These are phyloP conservation scores for Plasmodium inui DNA, from an alignment of 169 alveolate species.

Conservation along the genomic window DNA sequence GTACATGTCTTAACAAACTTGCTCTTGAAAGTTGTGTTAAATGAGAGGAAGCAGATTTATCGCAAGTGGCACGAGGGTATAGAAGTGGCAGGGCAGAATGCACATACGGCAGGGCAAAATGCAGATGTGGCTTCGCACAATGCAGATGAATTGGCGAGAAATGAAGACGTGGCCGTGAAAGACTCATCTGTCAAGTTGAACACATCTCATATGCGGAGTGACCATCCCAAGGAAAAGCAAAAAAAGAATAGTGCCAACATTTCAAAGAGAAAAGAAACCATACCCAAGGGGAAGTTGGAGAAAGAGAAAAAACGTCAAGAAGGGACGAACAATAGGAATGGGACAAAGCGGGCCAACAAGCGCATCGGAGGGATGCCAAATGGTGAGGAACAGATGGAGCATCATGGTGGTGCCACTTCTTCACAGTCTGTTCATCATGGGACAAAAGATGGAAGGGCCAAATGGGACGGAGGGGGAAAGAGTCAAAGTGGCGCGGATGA, in stretches of 20 bases:
- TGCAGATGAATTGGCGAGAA: neutral
- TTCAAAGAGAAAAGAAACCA: neutral
- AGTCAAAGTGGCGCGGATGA: neutral
- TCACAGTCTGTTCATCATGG: neutral
- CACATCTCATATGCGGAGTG: neutral
- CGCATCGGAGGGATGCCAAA: neutral
- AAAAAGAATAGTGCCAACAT: neutral
- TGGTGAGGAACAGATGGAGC: neutral
- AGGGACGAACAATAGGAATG: neutral
- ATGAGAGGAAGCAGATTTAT: constrained; percentile 29
- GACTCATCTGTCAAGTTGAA: neutral
- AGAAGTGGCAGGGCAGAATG: neutral
- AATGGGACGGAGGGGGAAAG: neutral
- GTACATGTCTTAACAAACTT: constrained; percentile 20
- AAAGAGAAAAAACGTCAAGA: neutral
- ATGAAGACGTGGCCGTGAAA: neutral
- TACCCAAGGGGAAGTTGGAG: neutral
- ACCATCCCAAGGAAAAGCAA: neutral
- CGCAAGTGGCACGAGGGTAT: neutral
- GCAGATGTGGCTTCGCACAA: too few species aligned
- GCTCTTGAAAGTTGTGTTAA: constrained; percentile 38
- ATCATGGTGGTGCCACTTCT: neutral
- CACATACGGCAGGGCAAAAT: neutral
- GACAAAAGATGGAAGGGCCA: neutral
- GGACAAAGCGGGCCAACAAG: neutral